Evolutionary conservation across 331 rosid species (phyloP).

Genomic region (Dryas integrifolia): DNA sequence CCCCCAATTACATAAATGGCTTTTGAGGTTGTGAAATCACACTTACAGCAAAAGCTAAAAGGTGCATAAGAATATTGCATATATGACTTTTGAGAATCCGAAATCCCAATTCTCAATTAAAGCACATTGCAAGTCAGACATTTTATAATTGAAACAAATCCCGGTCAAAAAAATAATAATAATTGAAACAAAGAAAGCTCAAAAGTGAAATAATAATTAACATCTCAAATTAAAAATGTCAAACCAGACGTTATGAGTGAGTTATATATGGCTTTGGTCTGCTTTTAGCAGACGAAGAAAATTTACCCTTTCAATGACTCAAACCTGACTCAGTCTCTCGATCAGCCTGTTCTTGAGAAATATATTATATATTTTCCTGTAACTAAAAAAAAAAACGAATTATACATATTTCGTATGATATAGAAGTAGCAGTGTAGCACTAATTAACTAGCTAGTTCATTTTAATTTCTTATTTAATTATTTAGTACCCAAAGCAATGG

Average conservation of each 20-base stretch:
- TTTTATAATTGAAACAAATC: not conserved
- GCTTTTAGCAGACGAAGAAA: not conserved
- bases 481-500: slow-evolving; percentile 10
- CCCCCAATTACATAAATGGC: not conserved
- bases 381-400: too few species aligned
- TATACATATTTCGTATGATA: too few species aligned
- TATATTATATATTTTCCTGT: too few species aligned
- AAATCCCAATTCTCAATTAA: too few species aligned
- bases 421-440: too few species aligned
- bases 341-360: too few species aligned
- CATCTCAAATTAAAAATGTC: not conserved
- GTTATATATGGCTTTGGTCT: not conserved
- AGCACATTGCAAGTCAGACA: too few species aligned
- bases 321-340: slow-evolving; percentile 1
- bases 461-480: not conserved
- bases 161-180: too few species aligned
- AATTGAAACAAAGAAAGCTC: not conserved
- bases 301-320: not conserved
- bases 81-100: too few species aligned
- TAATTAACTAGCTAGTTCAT: too few species aligned
- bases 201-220: not conserved
- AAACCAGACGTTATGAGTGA: not conserved
- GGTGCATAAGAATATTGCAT: too few species aligned
- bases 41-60: not conserved
- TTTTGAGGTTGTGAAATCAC: slow-evolving; percentile 12